Evolutionary conservation across 2,329 filamentous ascomycete species (phyloP), one percentile per base, ranked within the genome.

Genomic region (Ambrosiella beaveri): DNA sequence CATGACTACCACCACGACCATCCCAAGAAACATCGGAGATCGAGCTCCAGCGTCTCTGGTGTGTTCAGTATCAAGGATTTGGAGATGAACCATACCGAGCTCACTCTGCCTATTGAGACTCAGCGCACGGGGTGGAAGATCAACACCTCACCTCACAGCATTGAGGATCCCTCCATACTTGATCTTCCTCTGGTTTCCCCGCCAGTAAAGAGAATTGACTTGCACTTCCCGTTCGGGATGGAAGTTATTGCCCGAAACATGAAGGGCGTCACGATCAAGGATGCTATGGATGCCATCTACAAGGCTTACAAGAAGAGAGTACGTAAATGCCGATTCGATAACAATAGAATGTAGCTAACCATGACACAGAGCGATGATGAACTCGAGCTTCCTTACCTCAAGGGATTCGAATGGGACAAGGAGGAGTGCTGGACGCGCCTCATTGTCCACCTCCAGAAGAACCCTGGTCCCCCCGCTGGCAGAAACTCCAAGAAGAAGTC

Each of bases 221-320:
- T 97, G 52, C 82, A 89, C 72, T 95, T 95, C 77, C 87, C 88
- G 13, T 76, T 94, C 57, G 91, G 91, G 56, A 79, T 93, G 58
- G 84, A 91, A 67, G 86, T 96, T 64, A 87, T 85, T 38, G 91
- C 89, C 68, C 81, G 91, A 67, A 97, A 96, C 73, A 75, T 90
- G 65, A 91, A 90, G 72, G 91, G 91, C 59, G 89, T 97, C 64
- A 97, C 91, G 59, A 91, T 97, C 77, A 96, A 96, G 77, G 91
- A 97, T 71, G 89, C 89, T 60, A 70, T 95, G 70, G 90, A 96
- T 70, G 91, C 88, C 66, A 96, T 97, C 73, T 78, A 95, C 78
- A 96, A 95, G 77, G 81, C 86, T 65, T 95, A 88, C 78, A 95
- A 94, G 80, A 96, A 96, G 82, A 85, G 90, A 80, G 91, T 90